Evolutionary conservation across 1,284 basidiomycete species (phyloP).

Genomic region (Grifola frondosa): DNA sequence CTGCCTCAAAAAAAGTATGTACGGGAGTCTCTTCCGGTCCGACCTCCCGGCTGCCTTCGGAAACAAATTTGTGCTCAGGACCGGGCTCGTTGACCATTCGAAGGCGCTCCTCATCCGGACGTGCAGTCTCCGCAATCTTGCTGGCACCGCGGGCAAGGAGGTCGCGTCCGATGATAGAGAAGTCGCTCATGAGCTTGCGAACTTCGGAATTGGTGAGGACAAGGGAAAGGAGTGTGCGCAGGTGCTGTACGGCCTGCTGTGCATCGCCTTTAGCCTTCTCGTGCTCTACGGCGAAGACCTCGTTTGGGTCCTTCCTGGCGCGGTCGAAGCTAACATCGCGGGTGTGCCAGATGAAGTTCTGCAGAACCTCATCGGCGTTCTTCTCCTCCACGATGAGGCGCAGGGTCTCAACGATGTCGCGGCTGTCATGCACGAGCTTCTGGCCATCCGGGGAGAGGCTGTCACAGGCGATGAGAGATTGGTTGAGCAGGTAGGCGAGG

Average conservation of each 20-base stretch:
- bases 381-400: conserved; percentile 75
- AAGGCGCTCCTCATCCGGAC: conserved; percentile 68
- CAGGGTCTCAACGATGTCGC: conserved; percentile 70
- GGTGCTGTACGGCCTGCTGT: conserved; percentile 68
- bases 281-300: conserved; percentile 50
- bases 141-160: conserved; percentile 76
- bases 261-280: conserved; percentile 61
- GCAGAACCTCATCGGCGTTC: conserved; percentile 88
- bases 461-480: conserved; percentile 64
- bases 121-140: conserved; percentile 73
- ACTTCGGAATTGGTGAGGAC: conserved; percentile 91
- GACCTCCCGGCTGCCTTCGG: conserved; percentile 46
- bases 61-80: conserved; percentile 58
- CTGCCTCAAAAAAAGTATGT: conserved; percentile 36
- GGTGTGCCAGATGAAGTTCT: conserved; percentile 82
- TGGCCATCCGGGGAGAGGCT: conserved; percentile 77
- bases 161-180: conserved; percentile 83
- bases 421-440: conserved; percentile 72
- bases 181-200: conserved; percentile 84
- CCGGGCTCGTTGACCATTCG: conserved; percentile 69
- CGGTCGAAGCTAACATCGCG: conserved; percentile 50
- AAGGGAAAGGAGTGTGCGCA: conserved; percentile 81
- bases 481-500: conserved; percentile 63
- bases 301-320: conserved; percentile 44
- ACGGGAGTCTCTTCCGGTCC: conserved; percentile 36